These are phyloP conservation scores for Neurospora africana DNA, from an alignment of 495 filamentous ascomycete genomes.

Conservation along the genomic window DNA sequence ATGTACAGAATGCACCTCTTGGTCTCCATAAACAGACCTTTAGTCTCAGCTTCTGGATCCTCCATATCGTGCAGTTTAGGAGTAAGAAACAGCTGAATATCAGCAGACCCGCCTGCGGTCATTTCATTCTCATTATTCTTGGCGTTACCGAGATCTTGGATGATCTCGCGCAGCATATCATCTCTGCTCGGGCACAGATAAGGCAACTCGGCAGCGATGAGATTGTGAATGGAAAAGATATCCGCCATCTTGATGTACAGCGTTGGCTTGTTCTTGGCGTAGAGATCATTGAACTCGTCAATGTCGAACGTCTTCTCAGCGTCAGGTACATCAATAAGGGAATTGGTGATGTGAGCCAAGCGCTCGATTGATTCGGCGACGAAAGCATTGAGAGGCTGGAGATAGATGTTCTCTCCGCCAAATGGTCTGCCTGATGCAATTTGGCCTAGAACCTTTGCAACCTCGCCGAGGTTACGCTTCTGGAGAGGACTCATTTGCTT, in stretches of 20 bases:
- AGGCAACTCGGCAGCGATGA: slow-evolving; percentile 69
- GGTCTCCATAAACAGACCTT: slow-evolving; percentile 92
- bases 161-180: slow-evolving; percentile 81
- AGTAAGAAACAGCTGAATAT: slow-evolving; percentile 85
- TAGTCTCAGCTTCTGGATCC: slow-evolving; percentile 85
- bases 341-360: slow-evolving; percentile 57
- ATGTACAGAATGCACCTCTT: slow-evolving; percentile 97
- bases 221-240: slow-evolving; percentile 89
- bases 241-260: slow-evolving; percentile 98
- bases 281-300: slow-evolving; percentile 96
- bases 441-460: slow-evolving; percentile 83
- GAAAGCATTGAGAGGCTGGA: slow-evolving; percentile 88
- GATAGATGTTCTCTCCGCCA: slow-evolving; percentile 86
- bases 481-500: slow-evolving; percentile 79
- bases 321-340: slow-evolving; percentile 72
- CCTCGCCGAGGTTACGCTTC: slow-evolving; percentile 84
- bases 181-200: slow-evolving; percentile 67
- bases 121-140: slow-evolving; percentile 93
- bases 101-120: slow-evolving; percentile 72
- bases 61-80: slow-evolving; percentile 85
- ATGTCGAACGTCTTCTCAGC: slow-evolving; percentile 91
- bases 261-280: slow-evolving; percentile 88
- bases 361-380: slow-evolving; percentile 76
- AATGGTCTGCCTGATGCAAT: slow-evolving; percentile 77
- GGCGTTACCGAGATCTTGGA: slow-evolving; percentile 86